These are phyloP conservation scores for Chaetomium globosum DNA, from an alignment of 2,329 filamentous ascomycete genomes.

Conservation along the genomic window DNA sequence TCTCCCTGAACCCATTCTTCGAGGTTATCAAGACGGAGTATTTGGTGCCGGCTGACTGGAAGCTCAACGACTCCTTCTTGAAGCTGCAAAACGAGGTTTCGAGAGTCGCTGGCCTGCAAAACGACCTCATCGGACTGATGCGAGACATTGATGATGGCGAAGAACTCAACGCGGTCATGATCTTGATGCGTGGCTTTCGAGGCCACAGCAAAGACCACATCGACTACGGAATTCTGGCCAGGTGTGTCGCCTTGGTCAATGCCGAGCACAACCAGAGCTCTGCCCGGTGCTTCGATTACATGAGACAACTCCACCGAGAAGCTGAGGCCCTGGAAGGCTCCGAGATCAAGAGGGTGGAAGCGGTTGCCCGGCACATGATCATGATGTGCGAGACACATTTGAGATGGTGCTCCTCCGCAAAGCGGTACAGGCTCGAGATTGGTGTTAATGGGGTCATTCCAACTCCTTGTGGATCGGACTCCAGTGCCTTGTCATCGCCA, in stretches of 20 bases:
- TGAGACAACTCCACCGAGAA: conserved; percentile 3
- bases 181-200: conserved; percentile 19
- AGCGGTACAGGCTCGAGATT: conserved; percentile 24
- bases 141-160: conserved; percentile 30
- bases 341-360: conserved; percentile 11
- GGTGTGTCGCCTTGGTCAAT: conserved; percentile 20
- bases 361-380: conserved; percentile 24
- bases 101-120: conserved; percentile 28
- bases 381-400: conserved; percentile 31
- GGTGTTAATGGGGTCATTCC: not conserved
- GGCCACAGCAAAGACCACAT: not conserved
- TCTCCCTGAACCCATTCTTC: conserved; percentile 30
- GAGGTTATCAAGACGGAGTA: conserved; percentile 31
- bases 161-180: conserved; percentile 27
- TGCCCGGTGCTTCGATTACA: conserved; percentile 18
- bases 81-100: conserved; percentile 25
- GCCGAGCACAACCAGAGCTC: conserved; percentile 27
- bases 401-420: conserved; percentile 27
- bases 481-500: not conserved
- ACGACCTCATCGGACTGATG: conserved; percentile 28
- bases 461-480: not conserved
- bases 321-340: not conserved
- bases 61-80: conserved; percentile 3
- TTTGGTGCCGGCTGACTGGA: conserved; percentile 1
- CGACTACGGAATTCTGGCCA: conserved; percentile 7